phyloP scores from a whole-genome alignment of 2,329 filamentous ascomycete genomes.

The Exophiala alcalophila region DNA sequence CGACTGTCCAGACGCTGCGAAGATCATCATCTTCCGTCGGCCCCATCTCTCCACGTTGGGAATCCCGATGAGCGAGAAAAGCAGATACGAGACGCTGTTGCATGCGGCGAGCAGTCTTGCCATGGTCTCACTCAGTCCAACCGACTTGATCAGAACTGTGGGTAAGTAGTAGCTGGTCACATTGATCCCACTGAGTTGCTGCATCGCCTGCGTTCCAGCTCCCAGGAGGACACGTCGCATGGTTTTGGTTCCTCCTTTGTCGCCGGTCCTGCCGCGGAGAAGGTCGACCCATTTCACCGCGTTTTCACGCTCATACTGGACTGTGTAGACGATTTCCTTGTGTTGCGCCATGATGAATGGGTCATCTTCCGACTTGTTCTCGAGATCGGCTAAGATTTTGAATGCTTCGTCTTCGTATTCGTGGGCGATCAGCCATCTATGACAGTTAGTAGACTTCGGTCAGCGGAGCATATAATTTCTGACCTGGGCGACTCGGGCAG shows the following conservation, averaged over 20 bases:
- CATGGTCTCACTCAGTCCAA: conserved; percentile 53
- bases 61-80: conserved; percentile 49
- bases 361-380: conserved; percentile 45
- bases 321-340: conserved; percentile 48
- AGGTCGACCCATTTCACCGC: conserved; percentile 51
- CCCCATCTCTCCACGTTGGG: conserved; percentile 52
- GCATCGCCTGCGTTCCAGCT: conserved; percentile 54
- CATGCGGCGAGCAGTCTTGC: conserved; percentile 56
- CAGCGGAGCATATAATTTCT: background rate
- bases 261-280: conserved; percentile 46
- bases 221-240: conserved; percentile 52
- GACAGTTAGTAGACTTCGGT: background rate
- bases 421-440: conserved; percentile 47
- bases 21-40: conserved; percentile 59
- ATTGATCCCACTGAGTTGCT: conserved; percentile 45
- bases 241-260: conserved; percentile 47
- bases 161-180: conserved; percentile 51
- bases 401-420: conserved; percentile 47
- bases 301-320: conserved; percentile 51
- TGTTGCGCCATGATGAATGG: conserved; percentile 45
- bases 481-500: conserved; percentile 44
- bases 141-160: conserved; percentile 57
- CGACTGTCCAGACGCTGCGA: conserved; percentile 52
- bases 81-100: conserved; percentile 50
- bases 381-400: conserved; percentile 50